These are phyloP conservation scores for Picea sitchensis DNA, from an alignment of 75 land plant genomes.

Conservation along the genomic window DNA sequence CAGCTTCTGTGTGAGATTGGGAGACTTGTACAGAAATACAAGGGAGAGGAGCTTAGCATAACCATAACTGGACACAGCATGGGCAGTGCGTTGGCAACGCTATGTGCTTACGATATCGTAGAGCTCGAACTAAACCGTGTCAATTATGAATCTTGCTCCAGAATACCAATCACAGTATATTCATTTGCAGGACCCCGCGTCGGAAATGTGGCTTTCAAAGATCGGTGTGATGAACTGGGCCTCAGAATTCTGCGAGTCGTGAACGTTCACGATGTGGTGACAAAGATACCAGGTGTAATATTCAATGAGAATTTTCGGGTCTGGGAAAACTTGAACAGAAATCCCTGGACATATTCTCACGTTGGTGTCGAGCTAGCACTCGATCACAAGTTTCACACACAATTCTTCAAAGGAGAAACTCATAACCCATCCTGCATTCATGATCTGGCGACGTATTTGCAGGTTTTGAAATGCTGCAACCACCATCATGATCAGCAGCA, in stretches of 20 bases:
- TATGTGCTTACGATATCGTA: conserved; percentile 62
- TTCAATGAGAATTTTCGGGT: neutral
- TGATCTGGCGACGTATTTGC: too few relatives aligned
- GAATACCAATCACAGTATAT: conserved; percentile 15
- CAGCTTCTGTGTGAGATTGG: conserved; percentile 47
- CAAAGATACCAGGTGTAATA: conserved; percentile 1
- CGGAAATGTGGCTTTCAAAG: conserved; percentile 11
- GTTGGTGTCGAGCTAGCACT: too few relatives aligned
- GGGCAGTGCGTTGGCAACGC: conserved; percentile 58
- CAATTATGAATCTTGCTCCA: too few relatives aligned
- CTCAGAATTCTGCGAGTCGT: conserved; percentile 18
- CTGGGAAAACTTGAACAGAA: too few relatives aligned
- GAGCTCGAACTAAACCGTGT: conserved; percentile 41
- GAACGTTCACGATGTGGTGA: conserved; percentile 14
- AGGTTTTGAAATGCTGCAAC: too few relatives aligned
- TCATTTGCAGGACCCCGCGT: conserved; percentile 19
- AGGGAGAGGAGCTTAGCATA: conserved; percentile 55
- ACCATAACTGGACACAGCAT: conserved; percentile 69
- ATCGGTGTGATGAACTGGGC: conserved; percentile 13
- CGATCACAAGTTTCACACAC: too few relatives aligned
- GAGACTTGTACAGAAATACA: conserved; percentile 24
- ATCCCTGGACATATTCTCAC: too few relatives aligned
- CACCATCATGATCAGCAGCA: too few relatives aligned
- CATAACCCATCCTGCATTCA: neutral
- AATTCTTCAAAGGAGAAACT: neutral